phyloP scores from a whole-genome alignment of 352 stramenopile genomes.

The Pythium dissotocum region DNA sequence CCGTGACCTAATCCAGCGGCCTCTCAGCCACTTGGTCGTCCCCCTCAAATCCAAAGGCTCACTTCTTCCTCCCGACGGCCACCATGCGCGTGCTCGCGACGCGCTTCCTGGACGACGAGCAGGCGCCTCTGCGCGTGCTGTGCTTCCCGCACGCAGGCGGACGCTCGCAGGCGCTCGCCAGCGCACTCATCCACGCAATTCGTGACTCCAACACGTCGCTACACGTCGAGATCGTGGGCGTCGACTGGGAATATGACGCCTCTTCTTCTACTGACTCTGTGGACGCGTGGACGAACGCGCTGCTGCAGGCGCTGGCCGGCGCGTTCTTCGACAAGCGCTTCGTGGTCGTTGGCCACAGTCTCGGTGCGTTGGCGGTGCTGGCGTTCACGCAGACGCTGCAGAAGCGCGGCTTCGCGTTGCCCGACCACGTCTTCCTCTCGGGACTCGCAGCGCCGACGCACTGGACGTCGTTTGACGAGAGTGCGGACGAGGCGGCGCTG shows the following conservation, averaged over 20 bases:
- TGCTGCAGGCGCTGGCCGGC: conserved; percentile 34
- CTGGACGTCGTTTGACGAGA: conserved; percentile 41
- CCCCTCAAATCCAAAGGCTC: not conserved
- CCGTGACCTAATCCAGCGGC: conserved; percentile 4
- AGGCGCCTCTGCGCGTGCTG: conserved; percentile 61
- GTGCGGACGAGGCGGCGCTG: conserved; percentile 36
- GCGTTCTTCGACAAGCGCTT: conserved; percentile 79
- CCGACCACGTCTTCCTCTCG: conserved; percentile 64
- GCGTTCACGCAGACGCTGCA: conserved; percentile 52
- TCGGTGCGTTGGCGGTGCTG: conserved; percentile 62
- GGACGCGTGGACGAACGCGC: conserved; percentile 37
- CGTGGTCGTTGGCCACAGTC: conserved; percentile 64
- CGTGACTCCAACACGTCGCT: conserved; percentile 36
- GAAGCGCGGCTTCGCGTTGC: conserved; percentile 44
- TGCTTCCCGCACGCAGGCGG: conserved; percentile 61
- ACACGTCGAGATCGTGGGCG: conserved; percentile 56
- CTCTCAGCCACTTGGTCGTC: not conserved
- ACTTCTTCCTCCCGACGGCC: not conserved
- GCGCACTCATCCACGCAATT: conserved; percentile 39
- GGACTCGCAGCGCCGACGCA: conserved; percentile 37
- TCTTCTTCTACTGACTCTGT: conserved; percentile 1
- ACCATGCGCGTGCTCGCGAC: conserved; percentile 38
- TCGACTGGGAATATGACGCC: conserved; percentile 44
- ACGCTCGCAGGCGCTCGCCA: conserved; percentile 39
- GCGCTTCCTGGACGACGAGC: conserved; percentile 68